A percentile compares a stretch with the other conserved stretches of the same genome.
Evolutionary conservation across 2,329 filamentous ascomycete species (phyloP).

Genomic region (Pseudocercospora ulei): DNA sequence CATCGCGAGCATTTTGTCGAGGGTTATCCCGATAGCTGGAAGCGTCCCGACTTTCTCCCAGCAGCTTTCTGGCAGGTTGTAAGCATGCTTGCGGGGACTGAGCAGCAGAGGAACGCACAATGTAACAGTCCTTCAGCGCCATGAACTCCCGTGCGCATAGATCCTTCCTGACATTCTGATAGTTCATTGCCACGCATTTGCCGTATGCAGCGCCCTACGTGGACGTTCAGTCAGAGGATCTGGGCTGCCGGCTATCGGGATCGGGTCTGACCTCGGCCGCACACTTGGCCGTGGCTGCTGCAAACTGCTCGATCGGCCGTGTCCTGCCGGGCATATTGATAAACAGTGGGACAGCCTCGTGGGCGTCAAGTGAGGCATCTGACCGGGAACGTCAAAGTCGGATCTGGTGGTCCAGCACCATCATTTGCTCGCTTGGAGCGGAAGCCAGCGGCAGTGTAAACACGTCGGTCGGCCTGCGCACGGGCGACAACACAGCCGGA

Average conservation of each 20-base stretch:
- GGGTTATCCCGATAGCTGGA: no score
- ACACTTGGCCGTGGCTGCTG: constrained; percentile 56
- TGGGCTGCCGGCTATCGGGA: not conserved
- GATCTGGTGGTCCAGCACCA: no score
- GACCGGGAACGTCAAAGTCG: no score
- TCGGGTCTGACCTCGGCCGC: constrained; percentile 49
- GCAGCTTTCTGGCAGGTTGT: constrained; percentile 25
- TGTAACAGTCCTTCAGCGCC: constrained; percentile 73
- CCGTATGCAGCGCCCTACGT: constrained; percentile 70
- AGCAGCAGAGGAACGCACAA: constrained; percentile 49
- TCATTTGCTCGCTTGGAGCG: no score
- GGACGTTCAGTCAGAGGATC: no score
- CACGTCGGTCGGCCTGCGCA: no score
- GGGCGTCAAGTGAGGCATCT: no score
- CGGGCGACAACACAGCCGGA: constrained; percentile 4
- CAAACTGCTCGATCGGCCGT: constrained; percentile 60
- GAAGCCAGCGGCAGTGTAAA: no score
- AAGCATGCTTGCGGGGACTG: not conserved
- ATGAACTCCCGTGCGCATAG: constrained; percentile 82
- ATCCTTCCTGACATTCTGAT: constrained; percentile 80
- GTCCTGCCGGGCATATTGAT: constrained; percentile 40
- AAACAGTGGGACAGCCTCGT: no score
- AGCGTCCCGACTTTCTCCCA: constrained; percentile 26
- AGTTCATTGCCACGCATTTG: constrained; percentile 82
- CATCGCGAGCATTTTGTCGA: no score